Percentiles rank a stretch among this genome's conserved stretches.
These are phyloP conservation scores for Dendrothele bispora DNA, from an alignment of 768 basidiomycete genomes.

Conservation along the genomic window DNA sequence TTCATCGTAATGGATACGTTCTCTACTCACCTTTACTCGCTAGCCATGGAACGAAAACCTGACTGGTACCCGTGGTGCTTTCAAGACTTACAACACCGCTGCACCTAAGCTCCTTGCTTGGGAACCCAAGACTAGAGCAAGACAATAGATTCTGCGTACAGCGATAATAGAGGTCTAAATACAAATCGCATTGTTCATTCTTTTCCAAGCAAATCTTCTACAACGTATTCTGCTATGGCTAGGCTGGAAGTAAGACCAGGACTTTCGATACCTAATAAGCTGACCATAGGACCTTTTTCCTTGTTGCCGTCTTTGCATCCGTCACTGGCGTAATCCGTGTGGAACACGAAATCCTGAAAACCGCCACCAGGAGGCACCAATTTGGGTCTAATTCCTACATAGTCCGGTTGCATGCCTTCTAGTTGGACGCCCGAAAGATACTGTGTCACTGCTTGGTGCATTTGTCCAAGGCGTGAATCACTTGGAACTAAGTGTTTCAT, in stretches of 20 bases:
- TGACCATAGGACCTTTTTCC: constrained; percentile 61
- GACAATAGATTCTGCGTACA: too few relatives aligned
- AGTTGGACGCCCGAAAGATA: constrained; percentile 68
- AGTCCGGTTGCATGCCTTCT: constrained; percentile 74
- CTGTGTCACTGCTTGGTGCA: constrained; percentile 67
- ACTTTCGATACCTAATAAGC: constrained; percentile 86
- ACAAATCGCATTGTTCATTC: not conserved
- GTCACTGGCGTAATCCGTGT: constrained; percentile 55
- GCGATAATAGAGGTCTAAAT: not conserved
- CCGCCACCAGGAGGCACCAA: constrained; percentile 69
- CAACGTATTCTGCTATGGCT: constrained; percentile 84
- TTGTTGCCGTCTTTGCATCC: constrained; percentile 21
- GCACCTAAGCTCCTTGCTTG: constrained; percentile 81
- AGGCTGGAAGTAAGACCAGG: constrained; percentile 88
- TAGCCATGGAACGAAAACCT: constrained; percentile 87
- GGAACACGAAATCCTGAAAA: constrained; percentile 84
- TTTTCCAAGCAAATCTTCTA: constrained; percentile 51
- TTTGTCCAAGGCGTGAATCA: constrained; percentile 58
- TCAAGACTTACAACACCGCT: constrained; percentile 84
- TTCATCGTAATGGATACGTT: not conserved
- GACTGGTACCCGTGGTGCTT: constrained; percentile 92
- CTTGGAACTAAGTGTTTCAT: constrained; percentile 59
- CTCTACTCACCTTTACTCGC: constrained; percentile 2
- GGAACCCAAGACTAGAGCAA: constrained; percentile 70
- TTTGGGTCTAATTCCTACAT: constrained; percentile 87